Evolutionary conservation across 179 eudicot species (phyloP).

Genomic region (Carnegiea gigantea): DNA sequence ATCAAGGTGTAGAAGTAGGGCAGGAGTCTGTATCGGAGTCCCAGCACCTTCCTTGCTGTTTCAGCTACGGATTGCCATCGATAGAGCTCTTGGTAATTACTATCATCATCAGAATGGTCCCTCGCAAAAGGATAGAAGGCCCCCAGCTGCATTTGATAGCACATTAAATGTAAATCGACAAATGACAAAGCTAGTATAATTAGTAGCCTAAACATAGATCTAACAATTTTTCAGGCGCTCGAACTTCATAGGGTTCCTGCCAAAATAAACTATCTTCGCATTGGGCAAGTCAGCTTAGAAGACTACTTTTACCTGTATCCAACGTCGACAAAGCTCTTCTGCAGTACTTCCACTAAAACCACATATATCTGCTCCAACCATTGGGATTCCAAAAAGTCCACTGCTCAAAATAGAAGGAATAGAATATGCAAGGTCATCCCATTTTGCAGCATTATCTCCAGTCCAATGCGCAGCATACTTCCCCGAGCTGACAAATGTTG

Average conservation of each 20-base stretch:
- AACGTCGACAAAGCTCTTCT: constrained; percentile 54
- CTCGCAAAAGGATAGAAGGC: constrained; percentile 89
- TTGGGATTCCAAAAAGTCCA: constrained; percentile 54
- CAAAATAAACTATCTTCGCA: not conserved
- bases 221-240: not conserved
- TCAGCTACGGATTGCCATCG: constrained; percentile 74
- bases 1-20: constrained; percentile 75
- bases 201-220: not conserved
- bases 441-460: constrained; percentile 57
- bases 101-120: constrained; percentile 47
- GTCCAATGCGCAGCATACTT: constrained; percentile 62
- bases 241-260: no score
- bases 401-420: constrained; percentile 48
- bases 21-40: constrained; percentile 69
- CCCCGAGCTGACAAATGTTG: constrained; percentile 58
- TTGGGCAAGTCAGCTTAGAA: no score
- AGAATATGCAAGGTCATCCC: constrained; percentile 49
- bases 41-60: constrained; percentile 64
- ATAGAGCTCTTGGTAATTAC: constrained; percentile 65
- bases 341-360: constrained; percentile 45
- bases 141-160: constrained; percentile 49
- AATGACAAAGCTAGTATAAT: not conserved
- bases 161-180: not conserved
- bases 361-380: constrained; percentile 65
- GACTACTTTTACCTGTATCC: constrained; percentile 43